Evolutionary conservation across 208 protist genomes (phyloP), one percentile per base, ranked within the genome.

Genomic region (Trypanosomatidae sp.): DNA sequence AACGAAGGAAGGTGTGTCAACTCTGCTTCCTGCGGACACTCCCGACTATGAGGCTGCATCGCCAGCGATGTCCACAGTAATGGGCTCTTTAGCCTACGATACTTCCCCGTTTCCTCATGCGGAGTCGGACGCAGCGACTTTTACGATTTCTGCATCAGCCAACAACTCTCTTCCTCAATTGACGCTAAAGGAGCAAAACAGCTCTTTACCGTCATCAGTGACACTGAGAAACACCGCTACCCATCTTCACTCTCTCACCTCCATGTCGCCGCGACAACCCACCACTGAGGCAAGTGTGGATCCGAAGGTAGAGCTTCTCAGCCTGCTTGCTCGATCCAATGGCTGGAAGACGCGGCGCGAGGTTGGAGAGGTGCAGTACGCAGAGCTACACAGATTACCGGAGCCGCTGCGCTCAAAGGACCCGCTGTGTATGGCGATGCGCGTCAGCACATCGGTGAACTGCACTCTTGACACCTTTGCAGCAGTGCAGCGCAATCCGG

Each of bases 311-410:
- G 19, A 53, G 53, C 71, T 58, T 0, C 62, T 84, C 3, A 50
- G 60, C 2, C 44, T 69, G 15, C 75, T 84, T 8, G 75, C 80
- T 1, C 71, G 71, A 13, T 46, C 75, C 25, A 44, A 39, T 19
- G 64, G 75, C 50, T 84, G 80, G 80, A 33, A 64, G 12, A n/a
- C 58, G 17, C 39, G 72, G 25, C 69, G 70, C 25, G 75, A 84
- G 46, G 36, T 52, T 46, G 52, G 39, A 17, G 62, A 52, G 22
- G 36, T 77, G 6, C 64, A 79, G 46, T 75, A 74, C n/a, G 64
- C 62, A 1, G 75, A 80, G 50, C 76, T 85, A 22, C 68, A 50
- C 50, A n/a, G n/a, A 30, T 65, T 77, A 4, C 76, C 76, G 19
- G 3, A 58, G 46, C 62, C 47, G 19, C n/a, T 80, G 50, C 17